Percentiles rank a stretch among this genome's conserved stretches.
Conservation (phyloP, 345 rosid genomes). For the Boechera stricta region DNA sequence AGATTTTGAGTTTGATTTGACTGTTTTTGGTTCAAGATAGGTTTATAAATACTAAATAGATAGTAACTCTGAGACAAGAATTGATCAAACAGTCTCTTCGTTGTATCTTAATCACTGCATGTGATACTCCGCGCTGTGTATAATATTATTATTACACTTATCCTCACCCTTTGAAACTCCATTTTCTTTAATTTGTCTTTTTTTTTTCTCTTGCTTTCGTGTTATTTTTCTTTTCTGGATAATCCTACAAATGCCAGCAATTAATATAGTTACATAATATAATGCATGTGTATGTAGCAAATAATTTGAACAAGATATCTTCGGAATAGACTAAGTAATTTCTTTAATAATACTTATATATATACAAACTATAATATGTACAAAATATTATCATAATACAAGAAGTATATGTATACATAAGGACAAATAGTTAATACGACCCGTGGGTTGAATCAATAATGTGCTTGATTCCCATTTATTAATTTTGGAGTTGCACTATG, state of each 20-base stretch:
- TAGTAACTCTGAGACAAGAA: constrained; percentile 17
- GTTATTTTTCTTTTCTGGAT: not conserved
- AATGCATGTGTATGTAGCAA: constrained; percentile 3
- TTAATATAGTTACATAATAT: not conserved
- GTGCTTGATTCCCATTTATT: constrained; percentile 22
- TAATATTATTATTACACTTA: not conserved
- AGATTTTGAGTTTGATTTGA: constrained; percentile 30
- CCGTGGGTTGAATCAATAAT: constrained; percentile 44
- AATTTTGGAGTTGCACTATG: not conserved
- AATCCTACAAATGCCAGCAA: constrained; percentile 1
- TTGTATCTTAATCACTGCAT: constrained; percentile 38
- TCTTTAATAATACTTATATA: not conserved
- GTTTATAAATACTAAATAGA: constrained; percentile 28
- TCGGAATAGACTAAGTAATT: not conserved
- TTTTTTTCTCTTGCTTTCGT: not conserved
- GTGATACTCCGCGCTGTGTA: constrained; percentile 36
- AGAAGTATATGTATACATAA: constrained; percentile 4
- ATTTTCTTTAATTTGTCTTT: not conserved
- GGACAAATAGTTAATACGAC: constrained; percentile 36
- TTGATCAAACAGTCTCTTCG: constrained; percentile 28
- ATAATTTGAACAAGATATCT: not conserved
- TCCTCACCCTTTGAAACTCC: not conserved
- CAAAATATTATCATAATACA: constrained; percentile 5
- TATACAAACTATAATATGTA: not conserved
- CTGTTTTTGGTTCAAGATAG: constrained; percentile 5